Evolutionary conservation across 768 basidiomycete genomes (phyloP).

Genomic region (Gelatoporia subvermispora): DNA sequence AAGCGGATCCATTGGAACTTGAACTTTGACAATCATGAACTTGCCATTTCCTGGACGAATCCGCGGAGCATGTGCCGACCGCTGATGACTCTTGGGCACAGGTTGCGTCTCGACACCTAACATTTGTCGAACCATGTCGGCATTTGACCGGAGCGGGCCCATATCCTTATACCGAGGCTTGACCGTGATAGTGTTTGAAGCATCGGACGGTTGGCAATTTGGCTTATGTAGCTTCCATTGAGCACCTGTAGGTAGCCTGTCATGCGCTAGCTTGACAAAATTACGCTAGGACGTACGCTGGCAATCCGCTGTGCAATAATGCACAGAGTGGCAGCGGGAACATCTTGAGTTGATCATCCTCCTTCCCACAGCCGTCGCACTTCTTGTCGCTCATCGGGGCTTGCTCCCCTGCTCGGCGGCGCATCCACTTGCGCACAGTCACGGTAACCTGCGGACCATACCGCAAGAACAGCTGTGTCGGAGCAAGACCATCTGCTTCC

Average conservation of each 20-base stretch:
- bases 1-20: slow-evolving; percentile 32
- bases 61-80: slow-evolving; percentile 14
- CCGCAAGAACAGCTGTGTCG: slow-evolving; percentile 24
- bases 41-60: slow-evolving; percentile 26
- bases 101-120: slow-evolving; percentile 23
- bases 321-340: slow-evolving; percentile 36
- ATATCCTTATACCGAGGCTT: slow-evolving; percentile 35
- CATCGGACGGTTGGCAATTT: slow-evolving; percentile 41
- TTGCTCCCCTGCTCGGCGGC: slow-evolving; percentile 39
- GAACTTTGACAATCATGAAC: slow-evolving; percentile 49
- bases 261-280: background rate
- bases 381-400: slow-evolving; percentile 39
- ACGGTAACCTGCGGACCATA: slow-evolving; percentile 44
- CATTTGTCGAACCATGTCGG: slow-evolving; percentile 25
- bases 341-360: slow-evolving; percentile 37
- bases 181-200: slow-evolving; percentile 39
- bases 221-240: slow-evolving; percentile 48
- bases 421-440: slow-evolving; percentile 40
- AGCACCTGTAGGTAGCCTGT: slow-evolving; percentile 27
- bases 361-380: slow-evolving; percentile 36
- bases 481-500: slow-evolving; percentile 36
- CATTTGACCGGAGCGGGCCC: slow-evolving; percentile 18
- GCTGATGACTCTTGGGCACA: slow-evolving; percentile 13
- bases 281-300: slow-evolving; percentile 36
- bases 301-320: slow-evolving; percentile 52